Conservation (phyloP, 2,329 filamentous ascomycete species). For the Mollisiaceae sp. region DNA sequence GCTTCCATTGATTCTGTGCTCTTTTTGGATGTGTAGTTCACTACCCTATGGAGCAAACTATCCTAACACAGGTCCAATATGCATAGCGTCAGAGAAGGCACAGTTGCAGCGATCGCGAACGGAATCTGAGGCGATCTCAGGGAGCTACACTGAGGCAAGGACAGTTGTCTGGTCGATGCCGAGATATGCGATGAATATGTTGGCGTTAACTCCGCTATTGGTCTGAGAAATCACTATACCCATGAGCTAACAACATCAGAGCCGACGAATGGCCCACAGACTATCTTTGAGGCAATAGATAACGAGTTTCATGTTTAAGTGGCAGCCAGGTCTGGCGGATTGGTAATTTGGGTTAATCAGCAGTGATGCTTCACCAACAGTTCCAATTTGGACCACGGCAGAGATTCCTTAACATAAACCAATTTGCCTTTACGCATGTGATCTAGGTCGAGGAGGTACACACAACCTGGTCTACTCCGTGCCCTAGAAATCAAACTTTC, state of each 20-base stretch:
- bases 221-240: conserved; percentile 64
- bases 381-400: conserved; percentile 82
- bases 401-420: conserved; percentile 76
- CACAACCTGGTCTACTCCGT: conserved; percentile 70
- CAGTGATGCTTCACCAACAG: conserved; percentile 72
- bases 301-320: conserved; percentile 51
- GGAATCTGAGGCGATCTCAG: conserved; percentile 72
- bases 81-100: conserved; percentile 73
- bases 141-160: conserved; percentile 73
- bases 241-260: conserved; percentile 61
- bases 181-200: conserved; percentile 66
- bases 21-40: conserved; percentile 53
- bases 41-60: conserved; percentile 77
- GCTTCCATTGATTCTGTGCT: conserved; percentile 55
- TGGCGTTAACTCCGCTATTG: conserved; percentile 66
- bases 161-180: conserved; percentile 72
- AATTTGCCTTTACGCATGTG: conserved; percentile 57
- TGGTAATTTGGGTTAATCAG: conserved; percentile 37
- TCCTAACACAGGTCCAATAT: conserved; percentile 77
- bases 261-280: conserved; percentile 64
- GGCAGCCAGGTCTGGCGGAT: not conserved
- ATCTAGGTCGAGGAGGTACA: conserved; percentile 60
- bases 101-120: conserved; percentile 76
- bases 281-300: conserved; percentile 66
- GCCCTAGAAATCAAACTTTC: conserved; percentile 79